Evolutionary conservation across 805 yeast genomes (phyloP).

Genomic region (Candida jianshihensis): DNA sequence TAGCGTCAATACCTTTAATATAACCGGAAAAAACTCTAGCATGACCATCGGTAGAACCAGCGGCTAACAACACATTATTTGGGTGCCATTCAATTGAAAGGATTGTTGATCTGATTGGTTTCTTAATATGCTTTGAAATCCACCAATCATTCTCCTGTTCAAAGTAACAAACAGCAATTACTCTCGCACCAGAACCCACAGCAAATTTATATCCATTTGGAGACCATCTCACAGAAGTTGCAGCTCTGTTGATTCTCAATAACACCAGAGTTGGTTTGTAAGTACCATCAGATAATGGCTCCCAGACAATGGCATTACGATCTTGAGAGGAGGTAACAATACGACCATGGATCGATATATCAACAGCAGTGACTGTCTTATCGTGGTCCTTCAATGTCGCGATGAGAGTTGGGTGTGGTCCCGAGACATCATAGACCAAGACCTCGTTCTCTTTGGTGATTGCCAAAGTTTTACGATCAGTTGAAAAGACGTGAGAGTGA

Average conservation of each 20-base stretch:
- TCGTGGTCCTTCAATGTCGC: constrained; percentile 79
- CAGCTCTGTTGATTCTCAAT: constrained; percentile 89
- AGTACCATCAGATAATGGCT: constrained; percentile 50
- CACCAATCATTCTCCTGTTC: constrained; percentile 98
- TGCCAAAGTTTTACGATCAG: constrained; percentile 61
- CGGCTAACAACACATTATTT: constrained; percentile 78
- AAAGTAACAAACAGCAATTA: constrained; percentile 91
- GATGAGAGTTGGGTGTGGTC: constrained; percentile 50
- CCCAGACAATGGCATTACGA: constrained; percentile 96
- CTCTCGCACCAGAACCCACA: constrained; percentile 92
- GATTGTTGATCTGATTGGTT: constrained; percentile 86
- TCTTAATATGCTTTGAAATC: constrained; percentile 96
- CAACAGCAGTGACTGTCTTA: constrained; percentile 90
- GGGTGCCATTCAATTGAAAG: constrained; percentile 88
- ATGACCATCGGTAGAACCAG: constrained; percentile 92
- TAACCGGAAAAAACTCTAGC: constrained; percentile 84
- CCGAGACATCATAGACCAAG: constrained; percentile 60
- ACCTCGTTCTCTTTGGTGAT: constrained; percentile 74
- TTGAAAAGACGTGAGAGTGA: constrained; percentile 84
- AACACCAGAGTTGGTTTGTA: constrained; percentile 89
- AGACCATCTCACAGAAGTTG: constrained; percentile 91
- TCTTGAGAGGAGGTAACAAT: constrained; percentile 97
- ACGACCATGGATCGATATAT: constrained; percentile 79
- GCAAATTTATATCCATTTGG: constrained; percentile 95
- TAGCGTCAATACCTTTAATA: constrained; percentile 80